Conservation (phyloP, 306 rosid species). For the Prinsepia uniflora region DNA sequence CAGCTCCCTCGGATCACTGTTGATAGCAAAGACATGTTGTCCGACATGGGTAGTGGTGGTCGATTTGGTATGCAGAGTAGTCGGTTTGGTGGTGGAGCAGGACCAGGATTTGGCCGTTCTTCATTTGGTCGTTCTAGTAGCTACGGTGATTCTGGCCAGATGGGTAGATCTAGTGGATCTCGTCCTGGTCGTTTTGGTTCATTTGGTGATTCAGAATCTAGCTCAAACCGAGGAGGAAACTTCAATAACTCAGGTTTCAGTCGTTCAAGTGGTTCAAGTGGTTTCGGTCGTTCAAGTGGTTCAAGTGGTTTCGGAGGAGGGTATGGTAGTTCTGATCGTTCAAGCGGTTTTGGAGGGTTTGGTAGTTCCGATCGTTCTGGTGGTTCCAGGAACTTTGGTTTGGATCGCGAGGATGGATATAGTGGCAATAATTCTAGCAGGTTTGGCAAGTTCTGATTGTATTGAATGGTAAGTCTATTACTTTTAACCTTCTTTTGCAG, state of each 20-base stretch:
- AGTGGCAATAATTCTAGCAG: slow-evolving; percentile 7
- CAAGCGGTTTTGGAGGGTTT: slow-evolving; percentile 8
- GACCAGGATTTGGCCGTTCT: slow-evolving; percentile 46
- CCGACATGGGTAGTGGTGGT: slow-evolving; percentile 53
- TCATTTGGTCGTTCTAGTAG: slow-evolving; percentile 46
- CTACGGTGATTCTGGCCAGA: slow-evolving; percentile 32
- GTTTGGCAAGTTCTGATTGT: slow-evolving; percentile 7
- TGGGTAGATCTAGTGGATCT: slow-evolving; percentile 34
- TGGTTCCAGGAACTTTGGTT: slow-evolving; percentile 27
- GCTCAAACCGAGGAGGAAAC: slow-evolving; percentile 45
- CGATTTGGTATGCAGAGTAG: slow-evolving; percentile 46
- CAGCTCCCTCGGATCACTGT: slow-evolving; percentile 75
- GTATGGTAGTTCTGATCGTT: slow-evolving; percentile 4
- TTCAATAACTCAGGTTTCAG: slow-evolving; percentile 43
- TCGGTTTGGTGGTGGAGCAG: slow-evolving; percentile 32
- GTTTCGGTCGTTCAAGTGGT: slow-evolving; percentile 25
- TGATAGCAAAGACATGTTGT: slow-evolving; percentile 46
- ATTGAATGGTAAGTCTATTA: slow-evolving; percentile 7
- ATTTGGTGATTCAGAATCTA: slow-evolving; percentile 45
- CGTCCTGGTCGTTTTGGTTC: slow-evolving; percentile 45
- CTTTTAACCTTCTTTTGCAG: not conserved
- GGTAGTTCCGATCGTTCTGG: slow-evolving; percentile 33
- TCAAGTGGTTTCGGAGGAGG: not conserved
- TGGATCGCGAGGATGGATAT: slow-evolving; percentile 11
- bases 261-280: slow-evolving; percentile 42